These are phyloP conservation scores for Staphylotrichum tortipilum DNA, from an alignment of 495 filamentous ascomycete species.

Conservation along the genomic window DNA sequence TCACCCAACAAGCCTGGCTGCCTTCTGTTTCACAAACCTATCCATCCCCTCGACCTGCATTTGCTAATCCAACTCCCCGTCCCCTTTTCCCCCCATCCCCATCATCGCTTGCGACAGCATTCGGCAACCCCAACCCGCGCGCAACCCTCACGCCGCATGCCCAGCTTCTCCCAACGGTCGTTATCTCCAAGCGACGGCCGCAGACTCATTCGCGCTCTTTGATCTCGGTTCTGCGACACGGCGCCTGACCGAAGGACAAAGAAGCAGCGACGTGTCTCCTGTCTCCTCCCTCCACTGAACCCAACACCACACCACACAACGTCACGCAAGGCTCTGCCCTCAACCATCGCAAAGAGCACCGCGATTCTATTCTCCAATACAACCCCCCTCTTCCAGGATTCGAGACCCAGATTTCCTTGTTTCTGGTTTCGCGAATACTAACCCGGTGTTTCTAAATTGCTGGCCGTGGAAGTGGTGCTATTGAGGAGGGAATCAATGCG, in stretches of 20 bases:
- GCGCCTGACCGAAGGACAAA: too few relatives aligned
- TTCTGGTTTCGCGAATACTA: slow-evolving; percentile 3
- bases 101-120: background rate
- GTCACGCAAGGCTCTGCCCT: too few relatives aligned
- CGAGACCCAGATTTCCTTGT: background rate
- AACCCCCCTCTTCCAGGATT: too few relatives aligned
- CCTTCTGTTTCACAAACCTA: background rate
- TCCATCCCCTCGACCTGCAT: background rate
- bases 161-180: background rate
- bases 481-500: slow-evolving; percentile 19
- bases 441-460: slow-evolving; percentile 19
- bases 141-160: background rate
- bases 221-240: too few relatives aligned
- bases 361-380: too few relatives aligned
- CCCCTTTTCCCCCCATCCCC: background rate
- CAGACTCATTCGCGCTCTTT: too few relatives aligned
- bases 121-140: background rate
- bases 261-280: too few relatives aligned
- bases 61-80: background rate
- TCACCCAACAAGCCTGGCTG: background rate
- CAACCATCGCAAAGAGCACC: too few relatives aligned
- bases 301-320: too few relatives aligned
- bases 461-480: slow-evolving; percentile 23
- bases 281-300: too few relatives aligned
- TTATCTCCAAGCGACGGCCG: too few relatives aligned